Conservation (phyloP, 2,329 filamentous ascomycete genomes). For the Colletotrichum salicis region DNA sequence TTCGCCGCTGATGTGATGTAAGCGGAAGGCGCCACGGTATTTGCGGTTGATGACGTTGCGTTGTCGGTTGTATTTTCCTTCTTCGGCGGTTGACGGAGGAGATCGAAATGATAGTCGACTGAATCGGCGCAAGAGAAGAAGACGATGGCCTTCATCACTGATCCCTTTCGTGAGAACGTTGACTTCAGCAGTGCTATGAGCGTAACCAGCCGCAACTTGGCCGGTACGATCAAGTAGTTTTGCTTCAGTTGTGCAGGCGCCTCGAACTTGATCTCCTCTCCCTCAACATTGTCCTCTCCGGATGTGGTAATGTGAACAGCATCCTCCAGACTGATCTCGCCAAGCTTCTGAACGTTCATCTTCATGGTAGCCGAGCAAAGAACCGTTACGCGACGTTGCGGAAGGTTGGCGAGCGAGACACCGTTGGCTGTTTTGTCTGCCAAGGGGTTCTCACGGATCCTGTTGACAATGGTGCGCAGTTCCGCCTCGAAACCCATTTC, state of each 20-base stretch:
- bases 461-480: constrained; percentile 84
- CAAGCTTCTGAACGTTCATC: constrained; percentile 93
- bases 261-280: constrained; percentile 70
- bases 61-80: constrained; percentile 36
- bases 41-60: constrained; percentile 49
- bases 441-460: constrained; percentile 74
- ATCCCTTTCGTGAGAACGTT: constrained; percentile 86
- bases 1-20: constrained; percentile 82
- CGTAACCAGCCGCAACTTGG: constrained; percentile 91
- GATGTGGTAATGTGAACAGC: constrained; percentile 84
- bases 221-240: constrained; percentile 85
- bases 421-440: constrained; percentile 69
- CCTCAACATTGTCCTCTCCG: constrained; percentile 60
- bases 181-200: constrained; percentile 86
- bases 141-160: constrained; percentile 95
- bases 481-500: constrained; percentile 97
- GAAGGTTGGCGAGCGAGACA: constrained; percentile 70
- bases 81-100: constrained; percentile 65
- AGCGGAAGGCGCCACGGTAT: constrained; percentile 75
- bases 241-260: constrained; percentile 96
- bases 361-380: constrained; percentile 98
- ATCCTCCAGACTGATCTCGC: constrained; percentile 94
- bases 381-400: constrained; percentile 82
- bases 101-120: constrained; percentile 94
- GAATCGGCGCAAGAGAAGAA: constrained; percentile 98